These are phyloP conservation scores for Nothophoma quercina DNA, from an alignment of 2,329 filamentous ascomycete species.

Conservation along the genomic window DNA sequence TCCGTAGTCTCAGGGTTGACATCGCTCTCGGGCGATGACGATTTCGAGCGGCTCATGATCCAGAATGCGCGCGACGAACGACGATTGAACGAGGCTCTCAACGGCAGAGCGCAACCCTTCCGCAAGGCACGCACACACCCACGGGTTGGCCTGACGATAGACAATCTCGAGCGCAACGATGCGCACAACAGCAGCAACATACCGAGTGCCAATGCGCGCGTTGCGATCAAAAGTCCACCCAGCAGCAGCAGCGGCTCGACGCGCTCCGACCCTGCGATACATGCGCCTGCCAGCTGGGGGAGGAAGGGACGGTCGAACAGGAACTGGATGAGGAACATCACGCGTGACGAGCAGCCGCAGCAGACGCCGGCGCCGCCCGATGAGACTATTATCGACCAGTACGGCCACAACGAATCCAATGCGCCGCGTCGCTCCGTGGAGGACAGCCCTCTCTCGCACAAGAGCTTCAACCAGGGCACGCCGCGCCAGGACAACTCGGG, in stretches of 20 bases:
- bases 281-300: constrained; percentile 58
- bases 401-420: constrained; percentile 39
- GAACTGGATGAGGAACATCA: constrained; percentile 55
- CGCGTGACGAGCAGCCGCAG: constrained; percentile 30
- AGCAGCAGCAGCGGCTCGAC: constrained; percentile 50
- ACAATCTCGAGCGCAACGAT: constrained; percentile 53
- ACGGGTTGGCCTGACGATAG: constrained; percentile 51
- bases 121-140: constrained; percentile 53
- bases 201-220: constrained; percentile 21
- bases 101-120: constrained; percentile 48
- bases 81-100: constrained; percentile 48
- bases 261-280: constrained; percentile 53
- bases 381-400: constrained; percentile 22
- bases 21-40: constrained; percentile 52
- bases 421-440: constrained; percentile 52
- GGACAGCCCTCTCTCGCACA: constrained; percentile 52
- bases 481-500: constrained; percentile 31
- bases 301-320: constrained; percentile 51
- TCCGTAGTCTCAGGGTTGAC: constrained; percentile 46
- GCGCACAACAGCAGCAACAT: constrained; percentile 18
- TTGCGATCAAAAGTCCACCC: constrained; percentile 35
- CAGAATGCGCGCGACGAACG: constrained; percentile 55
- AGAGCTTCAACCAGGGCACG: constrained; percentile 38
- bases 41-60: constrained; percentile 56
- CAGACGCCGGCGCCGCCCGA: constrained; percentile 14